These are phyloP conservation scores for Glycine soja DNA, from an alignment of 306 rosid genomes.

Conservation along the genomic window DNA sequence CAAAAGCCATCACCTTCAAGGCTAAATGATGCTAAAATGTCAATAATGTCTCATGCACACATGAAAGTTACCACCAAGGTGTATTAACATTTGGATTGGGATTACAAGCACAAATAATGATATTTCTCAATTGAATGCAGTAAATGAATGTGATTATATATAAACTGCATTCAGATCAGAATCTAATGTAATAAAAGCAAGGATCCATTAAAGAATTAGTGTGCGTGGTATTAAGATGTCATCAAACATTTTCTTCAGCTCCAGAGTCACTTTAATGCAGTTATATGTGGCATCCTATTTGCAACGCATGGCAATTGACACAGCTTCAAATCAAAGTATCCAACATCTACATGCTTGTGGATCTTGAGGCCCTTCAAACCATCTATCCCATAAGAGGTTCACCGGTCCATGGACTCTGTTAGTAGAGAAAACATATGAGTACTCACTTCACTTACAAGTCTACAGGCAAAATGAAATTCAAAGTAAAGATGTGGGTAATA, in stretches of 20 bases:
- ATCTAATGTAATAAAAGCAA: constrained; percentile 24
- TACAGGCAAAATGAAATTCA: background rate
- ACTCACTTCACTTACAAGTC: background rate
- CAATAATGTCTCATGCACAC: background rate
- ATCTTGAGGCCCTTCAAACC: constrained; percentile 87
- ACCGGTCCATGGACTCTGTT: constrained; percentile 71
- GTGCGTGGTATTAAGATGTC: constrained; percentile 18
- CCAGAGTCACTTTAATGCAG: constrained; percentile 41
- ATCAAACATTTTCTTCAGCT: constrained; percentile 33
- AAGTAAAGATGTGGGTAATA: constrained; percentile 36
- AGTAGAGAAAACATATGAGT: constrained; percentile 35
- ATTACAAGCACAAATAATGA: background rate
- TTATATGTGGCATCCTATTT: constrained; percentile 30
- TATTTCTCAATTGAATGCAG: constrained; percentile 44
- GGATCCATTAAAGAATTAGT: constrained; percentile 18
- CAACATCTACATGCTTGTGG: constrained; percentile 69
- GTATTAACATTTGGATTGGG: background rate
- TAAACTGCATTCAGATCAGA: constrained; percentile 1
- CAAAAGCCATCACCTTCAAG: background rate
- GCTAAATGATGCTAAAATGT: background rate
- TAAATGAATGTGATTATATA: constrained; percentile 44
- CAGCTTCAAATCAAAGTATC: constrained; percentile 52
- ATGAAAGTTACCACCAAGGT: background rate
- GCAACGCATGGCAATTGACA: constrained; percentile 38
- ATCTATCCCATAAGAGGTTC: constrained; percentile 72